Evolutionary conservation across 352 stramenopile genomes (phyloP).

Genomic region (Elongisporangium prolatum): DNA sequence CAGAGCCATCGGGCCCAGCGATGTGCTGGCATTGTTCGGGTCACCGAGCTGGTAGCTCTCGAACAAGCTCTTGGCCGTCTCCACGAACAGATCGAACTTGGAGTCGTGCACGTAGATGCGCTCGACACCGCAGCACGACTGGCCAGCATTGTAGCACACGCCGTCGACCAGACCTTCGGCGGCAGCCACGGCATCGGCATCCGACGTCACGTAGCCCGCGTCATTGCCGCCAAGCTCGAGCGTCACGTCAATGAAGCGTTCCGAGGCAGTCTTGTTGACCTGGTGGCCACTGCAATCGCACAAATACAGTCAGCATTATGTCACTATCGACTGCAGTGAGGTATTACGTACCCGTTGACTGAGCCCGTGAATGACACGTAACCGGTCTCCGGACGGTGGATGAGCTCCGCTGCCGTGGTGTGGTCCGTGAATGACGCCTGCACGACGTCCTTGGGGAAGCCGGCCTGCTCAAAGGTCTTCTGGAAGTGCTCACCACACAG

Average conservation of each 20-base stretch:
- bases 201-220: slow-evolving; percentile 62
- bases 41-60: slow-evolving; percentile 63
- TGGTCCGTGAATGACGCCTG: slow-evolving; percentile 66
- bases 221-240: slow-evolving; percentile 86
- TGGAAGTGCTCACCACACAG: slow-evolving; percentile 74
- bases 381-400: slow-evolving; percentile 56
- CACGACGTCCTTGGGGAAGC: slow-evolving; percentile 62
- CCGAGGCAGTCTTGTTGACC: slow-evolving; percentile 49
- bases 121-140: slow-evolving; percentile 83
- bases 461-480: slow-evolving; percentile 59
- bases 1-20: slow-evolving; percentile 71
- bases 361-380: slow-evolving; percentile 86
- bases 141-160: slow-evolving; percentile 80
- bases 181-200: slow-evolving; percentile 60
- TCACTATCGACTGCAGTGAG: not conserved
- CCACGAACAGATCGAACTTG: slow-evolving; percentile 78
- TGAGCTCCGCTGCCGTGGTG: slow-evolving; percentile 58
- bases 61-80: slow-evolving; percentile 57
- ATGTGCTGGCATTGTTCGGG: slow-evolving; percentile 51
- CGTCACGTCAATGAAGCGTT: slow-evolving; percentile 73
- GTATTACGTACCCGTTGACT: slow-evolving; percentile 44
- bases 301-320: slow-evolving; percentile 4
- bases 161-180: slow-evolving; percentile 73
- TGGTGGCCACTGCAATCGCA: slow-evolving; percentile 42
- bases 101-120: slow-evolving; percentile 81